phyloP scores from a whole-genome alignment of 768 basidiomycete genomes.

The Mycena filopes region DNA sequence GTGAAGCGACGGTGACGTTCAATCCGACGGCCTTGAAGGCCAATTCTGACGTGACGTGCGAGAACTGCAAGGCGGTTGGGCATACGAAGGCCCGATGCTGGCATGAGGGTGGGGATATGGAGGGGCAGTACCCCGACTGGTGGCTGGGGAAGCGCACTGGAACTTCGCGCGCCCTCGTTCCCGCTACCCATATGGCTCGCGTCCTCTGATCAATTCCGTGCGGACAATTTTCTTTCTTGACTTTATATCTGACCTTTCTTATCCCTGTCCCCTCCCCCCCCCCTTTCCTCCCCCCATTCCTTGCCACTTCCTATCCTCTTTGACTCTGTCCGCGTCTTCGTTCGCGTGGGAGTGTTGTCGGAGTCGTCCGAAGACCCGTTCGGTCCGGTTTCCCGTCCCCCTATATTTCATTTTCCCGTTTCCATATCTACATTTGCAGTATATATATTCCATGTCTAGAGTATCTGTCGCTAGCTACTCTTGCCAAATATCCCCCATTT shows the following conservation, averaged over 20 bases:
- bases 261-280: not conserved
- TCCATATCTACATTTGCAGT: not conserved
- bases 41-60: constrained; percentile 1
- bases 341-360: constrained; percentile 10
- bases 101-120: constrained; percentile 8
- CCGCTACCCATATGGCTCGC: not conserved
- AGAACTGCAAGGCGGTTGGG: not conserved
- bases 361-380: not conserved
- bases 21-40: not conserved
- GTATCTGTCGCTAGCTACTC: not conserved
- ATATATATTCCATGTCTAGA: too few species aligned
- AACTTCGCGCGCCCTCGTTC: not conserved
- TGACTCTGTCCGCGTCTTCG: constrained; percentile 6
- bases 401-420: not conserved
- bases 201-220: constrained; percentile 4
- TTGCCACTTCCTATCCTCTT: not conserved
- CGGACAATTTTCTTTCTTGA: not conserved
- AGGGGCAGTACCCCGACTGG: constrained; percentile 13
- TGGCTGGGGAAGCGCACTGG: not conserved
- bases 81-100: constrained; percentile 13
- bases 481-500: constrained; percentile 3
- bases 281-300: not conserved
- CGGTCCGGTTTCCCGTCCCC: not conserved
- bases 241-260: constrained; percentile 3
- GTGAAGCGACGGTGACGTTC: not conserved